phyloP scores from a whole-genome alignment of 352 stramenopile genomes.

The Peronospora belbahrii region DNA sequence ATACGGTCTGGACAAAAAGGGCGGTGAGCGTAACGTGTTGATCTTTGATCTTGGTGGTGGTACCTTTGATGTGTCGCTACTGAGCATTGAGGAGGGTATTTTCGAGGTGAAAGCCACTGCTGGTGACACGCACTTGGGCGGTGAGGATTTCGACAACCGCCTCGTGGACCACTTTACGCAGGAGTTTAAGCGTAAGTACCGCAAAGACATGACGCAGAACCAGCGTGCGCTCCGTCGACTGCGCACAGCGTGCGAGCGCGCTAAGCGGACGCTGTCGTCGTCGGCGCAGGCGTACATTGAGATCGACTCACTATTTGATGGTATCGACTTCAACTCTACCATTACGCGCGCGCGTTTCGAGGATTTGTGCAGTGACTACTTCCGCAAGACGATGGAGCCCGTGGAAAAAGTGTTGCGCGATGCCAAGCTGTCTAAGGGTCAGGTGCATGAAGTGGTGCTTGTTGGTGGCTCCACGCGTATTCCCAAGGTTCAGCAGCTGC shows the following conservation, averaged over 20 bases:
- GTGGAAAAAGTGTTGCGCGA: constrained; percentile 87
- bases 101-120: constrained; percentile 94
- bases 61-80: constrained; percentile 91
- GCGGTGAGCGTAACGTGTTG: constrained; percentile 89
- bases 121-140: constrained; percentile 86
- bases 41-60: constrained; percentile 35
- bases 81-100: constrained; percentile 92
- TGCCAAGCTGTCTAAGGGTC: constrained; percentile 83
- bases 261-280: constrained; percentile 90
- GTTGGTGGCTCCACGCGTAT: constrained; percentile 76
- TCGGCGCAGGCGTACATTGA: constrained; percentile 91
- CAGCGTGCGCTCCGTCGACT: constrained; percentile 87
- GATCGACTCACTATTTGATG: constrained; percentile 91
- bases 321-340: constrained; percentile 90
- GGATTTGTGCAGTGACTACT: constrained; percentile 85
- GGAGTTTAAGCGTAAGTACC: constrained; percentile 89
- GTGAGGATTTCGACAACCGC: constrained; percentile 57
- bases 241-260: constrained; percentile 89
- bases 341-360: constrained; percentile 90
- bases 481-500: constrained; percentile 56
- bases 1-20: constrained; percentile 95
- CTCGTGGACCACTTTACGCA: constrained; percentile 90
- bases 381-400: constrained; percentile 86
- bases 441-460: constrained; percentile 77
- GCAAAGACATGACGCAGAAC: constrained; percentile 86